A percentile compares a stretch with the other conserved stretches of the same genome.
Conservation (phyloP, 73 alveolate species). For the Uronychia binucleata region DNA sequence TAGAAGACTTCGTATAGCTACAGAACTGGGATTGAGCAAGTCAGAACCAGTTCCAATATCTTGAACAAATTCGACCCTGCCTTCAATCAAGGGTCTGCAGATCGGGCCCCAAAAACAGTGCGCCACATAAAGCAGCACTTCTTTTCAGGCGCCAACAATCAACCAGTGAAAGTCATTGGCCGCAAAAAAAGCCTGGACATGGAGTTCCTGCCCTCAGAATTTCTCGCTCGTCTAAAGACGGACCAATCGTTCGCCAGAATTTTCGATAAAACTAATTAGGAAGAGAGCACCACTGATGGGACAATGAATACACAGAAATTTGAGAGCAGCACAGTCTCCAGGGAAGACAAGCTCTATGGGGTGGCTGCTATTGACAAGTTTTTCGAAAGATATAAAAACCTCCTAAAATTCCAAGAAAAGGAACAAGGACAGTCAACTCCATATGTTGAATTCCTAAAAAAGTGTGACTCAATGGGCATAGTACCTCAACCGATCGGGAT, state of each 20-base stretch:
- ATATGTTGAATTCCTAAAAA: neutral
- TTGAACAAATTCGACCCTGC: too few species aligned
- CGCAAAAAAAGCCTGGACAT: neutral
- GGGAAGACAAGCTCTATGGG: neutral
- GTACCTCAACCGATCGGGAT: neutral
- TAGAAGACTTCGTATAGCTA: neutral
- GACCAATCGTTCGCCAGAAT: neutral
- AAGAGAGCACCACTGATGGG: neutral
- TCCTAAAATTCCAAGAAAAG: neutral
- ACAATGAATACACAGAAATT: neutral
- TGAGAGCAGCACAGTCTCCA: neutral
- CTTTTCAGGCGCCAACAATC: neutral
- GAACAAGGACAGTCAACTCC: neutral
- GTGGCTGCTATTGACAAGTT: neutral
- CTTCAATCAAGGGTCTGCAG: too few species aligned
- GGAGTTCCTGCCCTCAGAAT: neutral
- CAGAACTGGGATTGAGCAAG: neutral
- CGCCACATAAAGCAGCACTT: neutral
- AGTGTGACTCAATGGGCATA: neutral
- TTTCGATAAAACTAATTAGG: neutral
- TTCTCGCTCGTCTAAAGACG: neutral
- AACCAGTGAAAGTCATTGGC: neutral
- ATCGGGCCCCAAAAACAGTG: neutral
- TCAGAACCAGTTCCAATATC: neutral
- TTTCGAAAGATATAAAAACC: neutral